Percentiles rank a stretch among this genome's conserved stretches.
phyloP scores from a whole-genome alignment of 2,329 filamentous ascomycete genomes.

The Clarireedia hainanense region DNA sequence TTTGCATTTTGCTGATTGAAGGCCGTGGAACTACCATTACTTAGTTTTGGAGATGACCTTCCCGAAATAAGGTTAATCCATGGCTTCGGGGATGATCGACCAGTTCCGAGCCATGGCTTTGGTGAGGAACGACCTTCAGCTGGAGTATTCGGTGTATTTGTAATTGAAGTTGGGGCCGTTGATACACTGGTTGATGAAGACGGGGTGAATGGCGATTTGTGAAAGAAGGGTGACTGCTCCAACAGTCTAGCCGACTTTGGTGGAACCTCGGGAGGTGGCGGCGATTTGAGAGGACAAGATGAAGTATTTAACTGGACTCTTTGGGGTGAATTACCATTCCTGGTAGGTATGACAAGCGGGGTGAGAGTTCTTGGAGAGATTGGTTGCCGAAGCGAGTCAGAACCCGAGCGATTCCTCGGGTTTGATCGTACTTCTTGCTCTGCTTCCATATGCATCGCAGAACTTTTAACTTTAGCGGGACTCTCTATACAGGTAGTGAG shows the following conservation, averaged over 20 bases:
- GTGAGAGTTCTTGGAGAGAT: conserved; percentile 46
- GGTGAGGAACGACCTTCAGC: conserved; percentile 20
- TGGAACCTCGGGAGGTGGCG: conserved; percentile 33
- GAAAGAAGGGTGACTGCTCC: conserved; percentile 38
- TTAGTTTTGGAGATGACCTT: conserved; percentile 5
- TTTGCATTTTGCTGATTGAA: background rate
- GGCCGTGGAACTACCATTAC: background rate
- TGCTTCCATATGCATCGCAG: conserved; percentile 21
- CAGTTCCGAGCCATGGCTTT: conserved; percentile 13
- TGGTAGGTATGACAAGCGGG: conserved; percentile 47
- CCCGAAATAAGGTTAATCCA: conserved; percentile 11
- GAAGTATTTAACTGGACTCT: conserved; percentile 16
- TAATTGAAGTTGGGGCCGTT: conserved; percentile 19
- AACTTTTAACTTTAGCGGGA: conserved; percentile 29
- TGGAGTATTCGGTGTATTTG: conserved; percentile 14
- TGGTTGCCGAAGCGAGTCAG: conserved; percentile 30
- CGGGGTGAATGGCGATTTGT: conserved; percentile 33
- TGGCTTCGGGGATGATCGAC: conserved; percentile 19
- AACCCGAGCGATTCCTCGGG: conserved; percentile 4
- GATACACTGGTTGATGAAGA: conserved; percentile 18
- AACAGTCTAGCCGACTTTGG: conserved; percentile 34
- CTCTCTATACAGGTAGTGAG: conserved; percentile 30
- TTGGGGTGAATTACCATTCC: conserved; percentile 13
- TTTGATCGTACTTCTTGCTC: background rate
- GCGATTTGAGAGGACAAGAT: conserved; percentile 37